Base-by-base conservation (phyloP, 1,139 yeast genomes). In the Candida sp. region DNA sequence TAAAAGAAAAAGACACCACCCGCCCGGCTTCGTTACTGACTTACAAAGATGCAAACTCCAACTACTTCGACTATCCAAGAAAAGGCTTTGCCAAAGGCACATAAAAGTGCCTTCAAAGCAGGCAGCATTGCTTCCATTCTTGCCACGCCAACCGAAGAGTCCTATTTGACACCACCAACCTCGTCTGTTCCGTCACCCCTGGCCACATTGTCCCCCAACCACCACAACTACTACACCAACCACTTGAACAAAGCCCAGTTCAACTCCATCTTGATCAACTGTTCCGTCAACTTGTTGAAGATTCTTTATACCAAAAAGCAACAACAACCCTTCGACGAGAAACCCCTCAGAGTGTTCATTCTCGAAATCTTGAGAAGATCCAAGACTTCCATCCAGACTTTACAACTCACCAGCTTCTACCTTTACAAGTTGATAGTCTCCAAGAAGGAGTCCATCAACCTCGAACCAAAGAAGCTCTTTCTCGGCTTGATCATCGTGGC, bases 341-440 rank as follows among this genome's bases (percentile, higher is more conserved):
- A 53, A 38, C 63, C 71, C 49, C 65, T 75, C 50, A 64, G 74
- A 51, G 70, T 70, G 50, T 89, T 84, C 59, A 73, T 88, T 44
- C 77, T 81, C 54, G 94, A 88, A 63, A 81, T 88, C 35, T 72
- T 89, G 55, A 81, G 82, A 57, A 78, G 96, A 54, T 86, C 93
- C 9, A 83, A 86, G 58, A 81, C 90, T 39, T 83, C 90, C 9
- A 78, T 83, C 55, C 80, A 85, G 49, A 78, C 88, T 5, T 76
- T 89, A 53, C 91, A 87, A 63, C 77, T 87, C 44, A 80, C 91
- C 5, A 74, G 90, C 54, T 87, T 76, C 65, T 89, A 88, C 64
- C 63, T 88, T 42, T 70, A 81, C 55, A 80, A 81, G 56, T 65
- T 87, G 47, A 63, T 73, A 47, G 63, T 68, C 49, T 47, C 53